Evolutionary conservation across 2,329 filamentous ascomycete species (phyloP), one percentile per base, ranked within the genome.

Genomic region (Trichoderma hamatum): DNA sequence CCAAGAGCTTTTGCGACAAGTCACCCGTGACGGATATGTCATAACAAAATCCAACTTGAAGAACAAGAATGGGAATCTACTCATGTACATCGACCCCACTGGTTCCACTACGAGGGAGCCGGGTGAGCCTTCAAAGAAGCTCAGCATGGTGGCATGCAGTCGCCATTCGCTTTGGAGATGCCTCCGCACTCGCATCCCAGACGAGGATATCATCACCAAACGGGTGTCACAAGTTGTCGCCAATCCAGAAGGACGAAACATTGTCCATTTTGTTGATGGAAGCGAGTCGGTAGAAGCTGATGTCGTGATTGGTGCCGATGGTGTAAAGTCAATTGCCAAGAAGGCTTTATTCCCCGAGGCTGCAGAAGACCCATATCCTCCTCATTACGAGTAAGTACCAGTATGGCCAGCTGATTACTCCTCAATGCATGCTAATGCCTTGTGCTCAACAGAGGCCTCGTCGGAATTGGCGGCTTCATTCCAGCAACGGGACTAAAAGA

Each of bases 251-350:
- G 70, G 73, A 11, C 68, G 52, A 30, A 75, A 75, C 26, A 21
- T 63, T 1, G 54, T 76, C 52, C 69, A 56, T 14, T 75, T 76
- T 55, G 70, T 56, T 5, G 75, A 76, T 24, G 74, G 69, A 2
- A 71, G 72, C 26, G 61, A 72, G 5, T 24, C 72, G 0, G 63
- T 72, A 10, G 73, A 76, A 26, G 75, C 68, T 1, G 74, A 76
- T 49, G 51, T 76, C 11, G 70, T 76, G 9, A 72, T 76, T 43
- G 75, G 75, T 2, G 75, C 75, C 0, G 75, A 76, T 39, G 75
- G 75, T 3, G 58, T 76, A 5, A 70, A 69, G 10, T 73, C 73
- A 51, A 67, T 56, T 9, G 66, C 69, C 9, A 75, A 73, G 56
- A 62, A 49, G 2, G 73, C 74, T 19, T 52, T 76, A 10, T 75